A percentile compares a stretch with the other conserved stretches of the same genome.
Evolutionary conservation across 371 early-diverging fungal species (phyloP).

Genomic region (Syncephalastrum racemosum): DNA sequence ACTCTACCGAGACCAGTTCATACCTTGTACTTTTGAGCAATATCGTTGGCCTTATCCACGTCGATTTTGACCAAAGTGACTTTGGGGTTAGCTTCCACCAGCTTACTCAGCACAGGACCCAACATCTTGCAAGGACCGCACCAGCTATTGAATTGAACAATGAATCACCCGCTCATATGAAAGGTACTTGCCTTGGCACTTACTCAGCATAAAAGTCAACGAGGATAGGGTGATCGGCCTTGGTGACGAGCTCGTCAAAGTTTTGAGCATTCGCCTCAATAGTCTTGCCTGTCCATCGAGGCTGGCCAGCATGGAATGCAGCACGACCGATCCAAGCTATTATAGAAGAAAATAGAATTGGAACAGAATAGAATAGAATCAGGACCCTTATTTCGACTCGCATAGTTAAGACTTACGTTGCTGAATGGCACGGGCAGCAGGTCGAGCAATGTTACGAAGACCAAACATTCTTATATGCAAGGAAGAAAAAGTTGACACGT

Average conservation of each 20-base stretch:
- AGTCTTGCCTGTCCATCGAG: constrained; percentile 45
- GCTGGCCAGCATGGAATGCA: constrained; percentile 33
- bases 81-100: constrained; percentile 61
- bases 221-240: constrained; percentile 63
- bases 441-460: no score
- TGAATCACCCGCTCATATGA: neutral
- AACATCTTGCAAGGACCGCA: constrained; percentile 82
- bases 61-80: constrained; percentile 74
- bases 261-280: constrained; percentile 46
- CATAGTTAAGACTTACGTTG: no score
- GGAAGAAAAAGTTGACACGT: no score
- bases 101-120: constrained; percentile 62
- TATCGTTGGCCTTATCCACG: constrained; percentile 59
- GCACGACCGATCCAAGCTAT: constrained; percentile 4
- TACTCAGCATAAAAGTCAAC: constrained; percentile 85
- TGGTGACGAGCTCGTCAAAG: constrained; percentile 52
- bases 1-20: neutral
- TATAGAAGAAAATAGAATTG: no score
- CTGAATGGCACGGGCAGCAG: no score
- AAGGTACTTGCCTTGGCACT: constrained; percentile 6
- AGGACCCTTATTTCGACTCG: no score
- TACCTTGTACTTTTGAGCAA: constrained; percentile 64
- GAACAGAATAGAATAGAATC: no score
- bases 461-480: no score
- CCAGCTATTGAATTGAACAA: constrained; percentile 56